Conservation (phyloP, 495 filamentous ascomycete species). For the Penicillium daleae region DNA sequence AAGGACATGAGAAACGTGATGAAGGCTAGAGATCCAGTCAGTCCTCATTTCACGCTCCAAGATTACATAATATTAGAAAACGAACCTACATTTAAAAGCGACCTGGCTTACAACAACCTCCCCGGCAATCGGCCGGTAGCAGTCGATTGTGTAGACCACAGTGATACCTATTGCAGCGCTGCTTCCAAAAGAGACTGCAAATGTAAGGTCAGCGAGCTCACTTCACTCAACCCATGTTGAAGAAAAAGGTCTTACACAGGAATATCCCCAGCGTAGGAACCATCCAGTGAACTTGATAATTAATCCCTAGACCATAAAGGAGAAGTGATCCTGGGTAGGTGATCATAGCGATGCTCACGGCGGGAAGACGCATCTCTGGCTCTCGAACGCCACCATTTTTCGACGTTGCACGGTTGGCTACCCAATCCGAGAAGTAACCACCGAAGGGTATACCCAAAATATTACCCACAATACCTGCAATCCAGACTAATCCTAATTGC, state of each 20-base stretch:
- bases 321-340: neutral
- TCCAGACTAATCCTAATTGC: neutral
- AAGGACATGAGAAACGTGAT: neutral
- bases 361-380: neutral
- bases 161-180: neutral
- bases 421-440: neutral
- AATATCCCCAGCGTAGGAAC: neutral
- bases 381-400: neutral
- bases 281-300: neutral
- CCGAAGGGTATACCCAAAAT: neutral
- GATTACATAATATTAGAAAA: too few species aligned
- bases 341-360: neutral
- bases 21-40: neutral
- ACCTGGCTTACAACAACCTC: neutral
- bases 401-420: neutral
- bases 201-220: neutral
- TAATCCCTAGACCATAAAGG: neutral
- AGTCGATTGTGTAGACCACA: neutral
- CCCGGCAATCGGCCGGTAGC: neutral
- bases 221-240: neutral
- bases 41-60: too few species aligned
- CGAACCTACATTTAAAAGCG: neutral
- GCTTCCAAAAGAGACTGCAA: neutral
- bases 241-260: neutral
- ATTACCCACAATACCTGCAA: neutral